Evolutionary conservation across 495 filamentous ascomycete genomes (phyloP).

Genomic region (Annulohypoxylon bovei): DNA sequence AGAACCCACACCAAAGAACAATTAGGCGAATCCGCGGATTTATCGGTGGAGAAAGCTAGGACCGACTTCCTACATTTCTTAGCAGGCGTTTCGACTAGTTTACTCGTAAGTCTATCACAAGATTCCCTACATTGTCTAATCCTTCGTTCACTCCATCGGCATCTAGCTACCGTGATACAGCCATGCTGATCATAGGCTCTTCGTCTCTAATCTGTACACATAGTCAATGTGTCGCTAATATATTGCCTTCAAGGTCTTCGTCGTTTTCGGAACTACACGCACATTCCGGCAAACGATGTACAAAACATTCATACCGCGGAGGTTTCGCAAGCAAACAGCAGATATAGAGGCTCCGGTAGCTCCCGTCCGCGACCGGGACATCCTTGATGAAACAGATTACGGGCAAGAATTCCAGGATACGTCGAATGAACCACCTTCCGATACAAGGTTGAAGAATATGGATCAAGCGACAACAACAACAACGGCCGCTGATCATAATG

Average conservation of each 20-base stretch:
- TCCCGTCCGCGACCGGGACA: background rate
- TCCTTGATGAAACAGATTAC: constrained; percentile 13
- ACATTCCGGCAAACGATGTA: constrained; percentile 46
- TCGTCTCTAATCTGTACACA: background rate
- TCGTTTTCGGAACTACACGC: constrained; percentile 57
- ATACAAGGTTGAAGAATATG: background rate
- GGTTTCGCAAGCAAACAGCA: constrained; percentile 19
- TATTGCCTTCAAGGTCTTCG: constrained; percentile 34
- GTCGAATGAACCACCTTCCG: constrained; percentile 2
- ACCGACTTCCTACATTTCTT: constrained; percentile 56
- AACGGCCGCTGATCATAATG: background rate
- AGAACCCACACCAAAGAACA: constrained; percentile 47
- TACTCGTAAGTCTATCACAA: constrained; percentile 41
- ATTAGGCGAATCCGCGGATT: constrained; percentile 48
- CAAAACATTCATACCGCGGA: constrained; percentile 28
- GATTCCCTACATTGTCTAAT: no score
- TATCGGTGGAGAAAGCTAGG: constrained; percentile 47
- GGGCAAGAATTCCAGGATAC: background rate
- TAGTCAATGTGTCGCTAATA: background rate
- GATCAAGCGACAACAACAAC: background rate
- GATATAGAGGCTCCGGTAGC: background rate
- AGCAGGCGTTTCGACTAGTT: constrained; percentile 53
- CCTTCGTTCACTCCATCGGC: background rate
- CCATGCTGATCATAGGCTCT: background rate
- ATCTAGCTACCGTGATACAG: background rate